Conservation (phyloP, 495 filamentous ascomycete species). For the Chaetomium tenue region DNA sequence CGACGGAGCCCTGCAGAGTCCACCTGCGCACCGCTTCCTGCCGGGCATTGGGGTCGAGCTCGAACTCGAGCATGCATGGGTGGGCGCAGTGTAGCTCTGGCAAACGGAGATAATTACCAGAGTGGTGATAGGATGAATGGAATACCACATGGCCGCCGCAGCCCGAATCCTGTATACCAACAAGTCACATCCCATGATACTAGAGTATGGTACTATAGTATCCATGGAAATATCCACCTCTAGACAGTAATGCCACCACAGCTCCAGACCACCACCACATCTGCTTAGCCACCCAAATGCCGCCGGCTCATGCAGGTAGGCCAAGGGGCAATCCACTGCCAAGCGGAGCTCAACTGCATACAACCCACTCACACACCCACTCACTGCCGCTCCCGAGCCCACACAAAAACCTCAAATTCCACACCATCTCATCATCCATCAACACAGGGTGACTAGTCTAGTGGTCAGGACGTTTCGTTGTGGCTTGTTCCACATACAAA, state of each 20-base stretch:
- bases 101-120: not conserved
- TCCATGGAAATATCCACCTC: no score
- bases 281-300: conserved; percentile 2
- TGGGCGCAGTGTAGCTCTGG: not conserved
- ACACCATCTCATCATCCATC: not conserved
- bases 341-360: conserved; percentile 4
- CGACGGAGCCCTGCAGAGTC: not conserved
- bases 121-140: not conserved
- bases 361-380: conserved; percentile 4
- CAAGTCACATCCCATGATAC: no score
- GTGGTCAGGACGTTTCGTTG: conserved; percentile 28
- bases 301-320: not conserved
- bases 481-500: conserved; percentile 9
- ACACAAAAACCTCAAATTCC: not conserved
- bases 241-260: not conserved
- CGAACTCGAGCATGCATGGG: not conserved
- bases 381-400: not conserved
- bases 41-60: not conserved
- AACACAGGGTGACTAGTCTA: conserved; percentile 25
- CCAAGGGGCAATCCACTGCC: conserved; percentile 2
- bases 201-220: no score
- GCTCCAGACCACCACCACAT: not conserved
- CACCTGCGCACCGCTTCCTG: not conserved
- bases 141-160: not conserved
- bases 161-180: not conserved